Conservation (phyloP, 2,329 filamentous ascomycete genomes). For the Curvularia hawaiiensis region DNA sequence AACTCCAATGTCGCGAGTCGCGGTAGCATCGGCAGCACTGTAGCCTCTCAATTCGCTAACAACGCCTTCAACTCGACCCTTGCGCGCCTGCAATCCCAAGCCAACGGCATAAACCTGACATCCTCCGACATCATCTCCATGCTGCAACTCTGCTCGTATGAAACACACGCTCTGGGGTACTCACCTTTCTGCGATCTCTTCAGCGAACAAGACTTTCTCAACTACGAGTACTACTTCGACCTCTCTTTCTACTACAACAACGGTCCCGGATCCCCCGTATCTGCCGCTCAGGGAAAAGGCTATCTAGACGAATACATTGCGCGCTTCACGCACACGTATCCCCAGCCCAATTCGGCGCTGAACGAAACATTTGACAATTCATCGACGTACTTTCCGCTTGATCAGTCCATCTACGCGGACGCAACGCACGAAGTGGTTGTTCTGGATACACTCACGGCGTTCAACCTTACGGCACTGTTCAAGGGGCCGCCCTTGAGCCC, state of each 20-base stretch:
- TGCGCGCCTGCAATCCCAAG: conserved; percentile 36
- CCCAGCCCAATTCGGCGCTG: conserved; percentile 24
- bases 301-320: conserved; percentile 39
- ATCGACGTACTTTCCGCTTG: conserved; percentile 51
- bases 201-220: conserved; percentile 50
- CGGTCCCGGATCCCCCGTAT: conserved; percentile 36
- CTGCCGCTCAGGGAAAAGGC: conserved; percentile 41
- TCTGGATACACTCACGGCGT: conserved; percentile 35
- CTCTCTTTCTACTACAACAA: conserved; percentile 47
- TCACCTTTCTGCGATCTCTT: conserved; percentile 52
- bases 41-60: conserved; percentile 29
- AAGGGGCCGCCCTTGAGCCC: conserved; percentile 30
- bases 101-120: conserved; percentile 36
- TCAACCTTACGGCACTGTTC: conserved; percentile 41
- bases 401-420: conserved; percentile 51
- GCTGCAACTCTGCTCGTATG: conserved; percentile 47
- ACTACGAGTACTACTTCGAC: conserved; percentile 54
- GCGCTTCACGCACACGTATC: conserved; percentile 34
- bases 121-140: conserved; percentile 47
- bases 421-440: conserved; percentile 52
- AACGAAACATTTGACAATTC: conserved; percentile 48
- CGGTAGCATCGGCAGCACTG: conserved; percentile 35
- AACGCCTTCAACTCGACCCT: conserved; percentile 39
- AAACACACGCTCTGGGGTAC: conserved; percentile 49
- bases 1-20: conserved; percentile 36